phyloP scores from a whole-genome alignment of 148 eudicot species.

The Persicaria tinctoria region DNA sequence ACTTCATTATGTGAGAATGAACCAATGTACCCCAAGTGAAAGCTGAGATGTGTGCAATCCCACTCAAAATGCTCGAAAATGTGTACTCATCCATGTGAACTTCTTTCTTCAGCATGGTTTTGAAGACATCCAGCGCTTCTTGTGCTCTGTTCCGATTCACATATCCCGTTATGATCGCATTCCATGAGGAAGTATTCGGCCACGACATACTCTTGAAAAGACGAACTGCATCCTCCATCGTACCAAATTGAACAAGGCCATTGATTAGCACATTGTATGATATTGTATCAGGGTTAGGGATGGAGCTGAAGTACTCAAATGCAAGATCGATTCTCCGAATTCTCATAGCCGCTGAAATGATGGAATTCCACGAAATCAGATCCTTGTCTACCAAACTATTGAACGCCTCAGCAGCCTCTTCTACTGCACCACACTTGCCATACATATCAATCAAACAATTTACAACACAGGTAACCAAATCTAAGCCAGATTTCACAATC shows the following conservation, averaged over 20 bases:
- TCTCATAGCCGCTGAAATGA: conserved; percentile 64
- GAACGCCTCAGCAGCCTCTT: conserved; percentile 40
- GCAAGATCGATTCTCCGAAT: conserved; percentile 51
- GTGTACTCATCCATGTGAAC: conserved; percentile 55
- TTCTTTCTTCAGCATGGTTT: conserved; percentile 40
- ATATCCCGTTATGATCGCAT: conserved; percentile 66
- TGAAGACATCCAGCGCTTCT: conserved; percentile 48
- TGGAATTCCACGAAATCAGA: conserved; percentile 72
- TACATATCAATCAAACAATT: conserved; percentile 91
- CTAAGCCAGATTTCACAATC: conserved; percentile 44
- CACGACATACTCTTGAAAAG: conserved; percentile 42
- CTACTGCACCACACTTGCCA: conserved; percentile 50
- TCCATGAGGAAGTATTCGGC: conserved; percentile 81
- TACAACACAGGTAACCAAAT: conserved; percentile 34
- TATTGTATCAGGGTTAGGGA: conserved; percentile 66
- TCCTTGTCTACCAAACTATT: conserved; percentile 37
- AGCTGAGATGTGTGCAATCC: conserved; percentile 51
- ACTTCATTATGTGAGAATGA: conserved; percentile 49
- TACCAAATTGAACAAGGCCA: conserved; percentile 70
- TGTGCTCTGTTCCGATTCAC: conserved; percentile 41
- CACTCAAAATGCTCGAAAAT: conserved; percentile 57
- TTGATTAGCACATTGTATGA: conserved; percentile 65
- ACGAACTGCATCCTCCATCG: conserved; percentile 45
- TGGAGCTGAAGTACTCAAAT: conserved; percentile 31
- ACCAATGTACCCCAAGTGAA: conserved; percentile 47